A percentile compares a stretch with the other conserved stretches of the same genome.
Evolutionary conservation across 2,329 filamentous ascomycete genomes (phyloP).

Genomic region (Aureobasidium sp.): DNA sequence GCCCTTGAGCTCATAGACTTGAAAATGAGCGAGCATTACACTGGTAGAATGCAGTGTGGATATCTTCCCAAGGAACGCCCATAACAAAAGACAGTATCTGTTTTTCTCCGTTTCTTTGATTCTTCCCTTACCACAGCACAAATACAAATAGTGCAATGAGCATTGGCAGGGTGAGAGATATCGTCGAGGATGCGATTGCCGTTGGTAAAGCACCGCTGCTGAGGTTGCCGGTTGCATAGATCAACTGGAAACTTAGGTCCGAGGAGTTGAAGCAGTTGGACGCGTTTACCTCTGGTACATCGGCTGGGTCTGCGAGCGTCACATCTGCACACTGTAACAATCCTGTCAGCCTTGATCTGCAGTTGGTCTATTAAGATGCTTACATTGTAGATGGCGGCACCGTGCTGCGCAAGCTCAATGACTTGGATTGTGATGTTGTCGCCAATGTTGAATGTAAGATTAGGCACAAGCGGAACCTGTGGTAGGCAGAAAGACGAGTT

Average conservation of each 20-base stretch:
- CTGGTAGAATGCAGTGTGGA: not conserved
- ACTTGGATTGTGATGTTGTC: constrained; percentile 87
- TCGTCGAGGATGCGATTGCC: not conserved
- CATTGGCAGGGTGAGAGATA: not conserved
- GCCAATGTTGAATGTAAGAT: constrained; percentile 63
- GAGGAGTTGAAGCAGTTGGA: constrained; percentile 86
- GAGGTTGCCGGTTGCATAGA: constrained; percentile 52
- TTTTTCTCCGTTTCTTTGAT: not conserved
- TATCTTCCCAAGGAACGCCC: not conserved
- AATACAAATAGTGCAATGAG: too few relatives aligned
- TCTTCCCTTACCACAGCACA: too few relatives aligned
- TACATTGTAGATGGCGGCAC: constrained; percentile 74
- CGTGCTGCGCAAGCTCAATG: constrained; percentile 74
- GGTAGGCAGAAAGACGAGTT: constrained; percentile 69
- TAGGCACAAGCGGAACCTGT: constrained; percentile 73
- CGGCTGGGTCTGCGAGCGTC: constrained; percentile 71
- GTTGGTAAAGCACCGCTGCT: not conserved
- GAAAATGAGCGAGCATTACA: not conserved
- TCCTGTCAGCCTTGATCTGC: not conserved
- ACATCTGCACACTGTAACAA: constrained; percentile 80
- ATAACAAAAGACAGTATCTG: not conserved
- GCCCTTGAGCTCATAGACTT: not conserved
- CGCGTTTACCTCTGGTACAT: constrained; percentile 66
- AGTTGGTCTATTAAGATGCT: constrained; percentile 20
- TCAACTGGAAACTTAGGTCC: constrained; percentile 62